Evolutionary conservation across 116 monocot species (phyloP).

Genomic region (Trichopus zeylanicus): DNA sequence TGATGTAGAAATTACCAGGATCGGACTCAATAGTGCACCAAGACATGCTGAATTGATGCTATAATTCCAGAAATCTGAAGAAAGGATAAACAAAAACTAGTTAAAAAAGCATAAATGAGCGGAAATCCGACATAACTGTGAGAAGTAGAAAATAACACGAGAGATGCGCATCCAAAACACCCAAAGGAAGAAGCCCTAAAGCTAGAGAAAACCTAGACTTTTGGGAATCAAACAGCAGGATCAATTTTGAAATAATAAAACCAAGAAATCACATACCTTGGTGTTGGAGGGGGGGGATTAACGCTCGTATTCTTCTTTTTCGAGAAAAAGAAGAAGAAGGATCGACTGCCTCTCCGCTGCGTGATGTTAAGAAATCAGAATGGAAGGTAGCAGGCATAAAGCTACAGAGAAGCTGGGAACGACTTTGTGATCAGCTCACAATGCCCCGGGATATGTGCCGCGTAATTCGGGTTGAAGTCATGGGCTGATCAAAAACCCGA

Average conservation of each 20-base stretch:
- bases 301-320: no score
- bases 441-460: no score
- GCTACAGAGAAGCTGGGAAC: no score
- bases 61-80: no score
- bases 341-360: no score
- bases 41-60: slow-evolving; percentile 20
- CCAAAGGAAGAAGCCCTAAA: not conserved
- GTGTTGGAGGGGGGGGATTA: not conserved
- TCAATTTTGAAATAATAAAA: not conserved
- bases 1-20: slow-evolving; percentile 35
- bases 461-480: no score
- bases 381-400: no score
- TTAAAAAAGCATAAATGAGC: no score
- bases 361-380: no score
- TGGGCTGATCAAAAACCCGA: no score
- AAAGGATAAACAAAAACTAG: not conserved
- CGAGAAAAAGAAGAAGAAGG: no score
- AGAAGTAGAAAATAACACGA: not conserved
- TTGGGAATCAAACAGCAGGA: not conserved
- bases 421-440: no score
- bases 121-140: not conserved
- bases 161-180: not conserved
- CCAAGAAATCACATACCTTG: not conserved
- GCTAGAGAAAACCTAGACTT: not conserved
- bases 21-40: slow-evolving; percentile 49